Evolutionary conservation across 257 asterid species (phyloP).

Genomic region (Leptodermis oblonga): DNA sequence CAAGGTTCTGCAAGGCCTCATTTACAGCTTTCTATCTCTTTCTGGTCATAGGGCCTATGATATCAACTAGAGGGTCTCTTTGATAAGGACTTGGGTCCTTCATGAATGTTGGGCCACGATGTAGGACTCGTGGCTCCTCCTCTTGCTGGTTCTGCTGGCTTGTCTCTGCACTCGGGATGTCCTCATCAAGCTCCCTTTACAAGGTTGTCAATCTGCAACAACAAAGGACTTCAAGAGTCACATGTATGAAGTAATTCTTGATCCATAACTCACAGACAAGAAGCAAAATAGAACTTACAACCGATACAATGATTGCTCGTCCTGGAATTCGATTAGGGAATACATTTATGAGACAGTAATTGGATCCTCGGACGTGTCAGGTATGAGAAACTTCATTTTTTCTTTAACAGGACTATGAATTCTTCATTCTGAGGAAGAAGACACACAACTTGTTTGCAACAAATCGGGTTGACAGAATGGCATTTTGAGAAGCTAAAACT

Average conservation of each 20-base stretch:
- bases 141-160: too few species aligned
- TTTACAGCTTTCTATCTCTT: too few species aligned
- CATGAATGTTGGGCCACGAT: too few species aligned
- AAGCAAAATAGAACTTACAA: slow-evolving; percentile 43
- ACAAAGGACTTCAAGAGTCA: slow-evolving; percentile 1
- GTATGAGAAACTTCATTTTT: slow-evolving; percentile 79
- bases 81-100: too few species aligned
- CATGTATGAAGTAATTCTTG: not conserved
- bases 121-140: too few species aligned
- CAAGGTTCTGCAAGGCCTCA: too few species aligned
- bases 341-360: slow-evolving; percentile 80
- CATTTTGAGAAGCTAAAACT: not conserved
- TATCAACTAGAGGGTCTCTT: too few species aligned
- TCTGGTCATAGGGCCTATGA: too few species aligned
- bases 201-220: slow-evolving; percentile 85
- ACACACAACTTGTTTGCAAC: not conserved
- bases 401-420: slow-evolving; percentile 56
- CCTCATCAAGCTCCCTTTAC: slow-evolving; percentile 96
- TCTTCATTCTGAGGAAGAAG: slow-evolving; percentile 61
- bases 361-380: slow-evolving; percentile 84
- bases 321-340: slow-evolving; percentile 93
- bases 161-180: too few species aligned
- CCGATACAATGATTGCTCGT: slow-evolving; percentile 78
- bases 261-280: not conserved
- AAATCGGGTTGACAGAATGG: not conserved